Conservation (phyloP, 108 stramenopile species). For the Skeletonema potamos region DNA sequence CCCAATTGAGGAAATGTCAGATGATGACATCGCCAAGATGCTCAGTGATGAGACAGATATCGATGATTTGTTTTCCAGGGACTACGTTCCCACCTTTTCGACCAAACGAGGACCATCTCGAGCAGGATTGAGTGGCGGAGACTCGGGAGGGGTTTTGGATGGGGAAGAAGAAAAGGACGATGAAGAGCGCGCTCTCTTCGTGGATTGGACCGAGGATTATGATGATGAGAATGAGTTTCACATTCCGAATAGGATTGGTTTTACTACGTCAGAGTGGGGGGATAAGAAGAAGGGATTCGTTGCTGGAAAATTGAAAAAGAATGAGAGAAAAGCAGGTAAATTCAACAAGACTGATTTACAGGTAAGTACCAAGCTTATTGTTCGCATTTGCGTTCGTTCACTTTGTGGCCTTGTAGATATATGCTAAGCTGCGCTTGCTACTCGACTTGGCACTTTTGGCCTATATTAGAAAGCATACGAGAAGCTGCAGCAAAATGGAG, state of each 20-base stretch:
- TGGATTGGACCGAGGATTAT: conserved; percentile 68
- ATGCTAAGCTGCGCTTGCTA: not conserved
- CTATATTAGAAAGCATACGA: conserved; percentile 59
- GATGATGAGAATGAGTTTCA: conserved; percentile 86
- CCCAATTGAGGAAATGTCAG: conserved; percentile 28
- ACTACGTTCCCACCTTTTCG: conserved; percentile 17
- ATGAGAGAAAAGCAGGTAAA: conserved; percentile 60
- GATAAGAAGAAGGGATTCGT: conserved; percentile 64
- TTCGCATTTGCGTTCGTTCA: not conserved
- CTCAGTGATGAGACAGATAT: conserved; percentile 21
- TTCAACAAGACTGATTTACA: conserved; percentile 72
- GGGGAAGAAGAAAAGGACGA: conserved; percentile 14
- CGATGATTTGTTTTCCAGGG: conserved; percentile 6
- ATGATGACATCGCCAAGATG: conserved; percentile 48
- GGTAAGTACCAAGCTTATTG: conserved; percentile 25
- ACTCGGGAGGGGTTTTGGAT: not conserved
- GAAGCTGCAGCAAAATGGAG: conserved; percentile 58
- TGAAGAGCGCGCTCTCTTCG: conserved; percentile 26
- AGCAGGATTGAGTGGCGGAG: not conserved
- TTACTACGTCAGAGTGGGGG: conserved; percentile 73
- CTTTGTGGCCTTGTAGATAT: not conserved
- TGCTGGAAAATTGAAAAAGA: conserved; percentile 70
- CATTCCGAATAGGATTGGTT: conserved; percentile 85
- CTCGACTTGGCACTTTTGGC: conserved; percentile 6
- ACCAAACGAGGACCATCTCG: conserved; percentile 19